These are phyloP conservation scores for Trematosphaeria pertusa DNA, from an alignment of 2,329 filamentous ascomycete species.

Conservation along the genomic window DNA sequence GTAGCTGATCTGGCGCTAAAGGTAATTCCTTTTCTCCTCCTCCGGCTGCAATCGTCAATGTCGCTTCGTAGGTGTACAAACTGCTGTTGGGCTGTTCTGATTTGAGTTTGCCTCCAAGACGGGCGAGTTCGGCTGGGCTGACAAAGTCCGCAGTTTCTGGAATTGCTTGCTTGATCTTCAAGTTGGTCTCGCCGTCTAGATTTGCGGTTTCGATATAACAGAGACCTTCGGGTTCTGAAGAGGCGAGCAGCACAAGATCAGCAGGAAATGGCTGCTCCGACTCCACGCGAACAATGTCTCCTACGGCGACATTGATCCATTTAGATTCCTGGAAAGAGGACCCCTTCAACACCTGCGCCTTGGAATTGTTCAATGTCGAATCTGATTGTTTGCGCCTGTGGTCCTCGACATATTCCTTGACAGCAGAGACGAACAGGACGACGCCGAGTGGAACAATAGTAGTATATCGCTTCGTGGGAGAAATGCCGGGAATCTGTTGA, in stretches of 20 bases:
- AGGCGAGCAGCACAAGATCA: constrained; percentile 89
- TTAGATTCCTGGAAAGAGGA: constrained; percentile 84
- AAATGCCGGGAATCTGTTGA: constrained; percentile 94
- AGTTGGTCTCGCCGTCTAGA: constrained; percentile 94
- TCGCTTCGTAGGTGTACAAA: constrained; percentile 97
- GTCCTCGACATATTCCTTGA: constrained; percentile 93
- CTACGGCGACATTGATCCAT: constrained; percentile 93
- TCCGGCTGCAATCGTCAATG: constrained; percentile 86
- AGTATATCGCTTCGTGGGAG: constrained; percentile 93
- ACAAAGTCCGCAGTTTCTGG: constrained; percentile 91
- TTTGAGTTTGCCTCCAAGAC: constrained; percentile 83
- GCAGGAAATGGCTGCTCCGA: constrained; percentile 96
- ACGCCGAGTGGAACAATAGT: constrained; percentile 93
- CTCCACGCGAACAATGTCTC: constrained; percentile 90
- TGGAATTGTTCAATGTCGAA: constrained; percentile 84
- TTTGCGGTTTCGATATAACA: constrained; percentile 99
- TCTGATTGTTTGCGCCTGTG: constrained; percentile 89
- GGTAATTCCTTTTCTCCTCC: constrained; percentile 93
- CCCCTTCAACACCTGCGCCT: constrained; percentile 81
- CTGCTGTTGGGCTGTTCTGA: constrained; percentile 99
- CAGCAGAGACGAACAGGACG: constrained; percentile 91
- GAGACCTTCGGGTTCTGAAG: constrained; percentile 94
- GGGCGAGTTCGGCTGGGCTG: constrained; percentile 82
- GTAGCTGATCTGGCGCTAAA: constrained; percentile 87
- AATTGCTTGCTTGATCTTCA: constrained; percentile 98